phyloP scores from a whole-genome alignment of 768 basidiomycete genomes.

The Serendipita sp. region DNA sequence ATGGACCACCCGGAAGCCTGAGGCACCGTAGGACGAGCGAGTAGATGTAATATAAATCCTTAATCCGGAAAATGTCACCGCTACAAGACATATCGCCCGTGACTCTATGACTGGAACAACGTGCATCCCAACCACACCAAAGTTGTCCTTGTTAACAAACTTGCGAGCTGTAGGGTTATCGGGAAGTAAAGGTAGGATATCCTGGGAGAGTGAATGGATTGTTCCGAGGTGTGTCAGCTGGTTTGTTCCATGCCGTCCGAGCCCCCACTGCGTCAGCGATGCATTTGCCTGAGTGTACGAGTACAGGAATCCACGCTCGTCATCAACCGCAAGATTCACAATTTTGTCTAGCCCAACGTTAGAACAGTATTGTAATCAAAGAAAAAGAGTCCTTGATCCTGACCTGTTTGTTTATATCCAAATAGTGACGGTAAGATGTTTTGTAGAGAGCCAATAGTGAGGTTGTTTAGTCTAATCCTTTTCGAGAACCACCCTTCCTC shows the following conservation, averaged over 20 bases:
- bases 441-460: slow-evolving; percentile 62
- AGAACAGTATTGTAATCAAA: background rate
- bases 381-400: background rate
- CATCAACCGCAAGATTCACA: slow-evolving; percentile 48
- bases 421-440: slow-evolving; percentile 52
- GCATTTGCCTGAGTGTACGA: slow-evolving; percentile 50
- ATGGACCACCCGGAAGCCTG: slow-evolving; percentile 45
- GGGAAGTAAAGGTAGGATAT: slow-evolving; percentile 61
- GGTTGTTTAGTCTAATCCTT: slow-evolving; percentile 69
- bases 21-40: slow-evolving; percentile 15
- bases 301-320: slow-evolving; percentile 56
- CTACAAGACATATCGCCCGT: slow-evolving; percentile 58
- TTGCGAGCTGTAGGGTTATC: background rate
- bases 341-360: slow-evolving; percentile 43
- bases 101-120: slow-evolving; percentile 52
- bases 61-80: slow-evolving; percentile 64
- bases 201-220: slow-evolving; percentile 55
- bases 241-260: slow-evolving; percentile 31
- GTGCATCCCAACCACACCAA: slow-evolving; percentile 56
- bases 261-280: slow-evolving; percentile 16
- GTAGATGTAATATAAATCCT: slow-evolving; percentile 59
- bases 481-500: slow-evolving; percentile 88
- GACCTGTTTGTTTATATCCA: background rate
- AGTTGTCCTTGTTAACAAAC: slow-evolving; percentile 18
- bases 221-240: slow-evolving; percentile 57